Conservation (phyloP, 176 grass and related monocot species). For the Leersia perrieri region DNA sequence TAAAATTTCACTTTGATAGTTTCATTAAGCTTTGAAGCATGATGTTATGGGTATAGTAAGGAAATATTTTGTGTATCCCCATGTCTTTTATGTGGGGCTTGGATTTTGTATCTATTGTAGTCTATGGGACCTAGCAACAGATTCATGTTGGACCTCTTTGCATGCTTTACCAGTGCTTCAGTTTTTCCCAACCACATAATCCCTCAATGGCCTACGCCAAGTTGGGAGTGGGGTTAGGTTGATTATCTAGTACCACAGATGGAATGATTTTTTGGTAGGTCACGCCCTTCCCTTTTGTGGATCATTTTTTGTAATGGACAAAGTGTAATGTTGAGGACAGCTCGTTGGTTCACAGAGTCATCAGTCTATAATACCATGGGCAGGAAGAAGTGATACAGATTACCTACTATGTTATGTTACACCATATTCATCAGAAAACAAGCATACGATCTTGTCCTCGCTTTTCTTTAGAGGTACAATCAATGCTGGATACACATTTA, state of each 20-base stretch:
- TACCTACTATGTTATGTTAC: no score
- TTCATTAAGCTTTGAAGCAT: not conserved
- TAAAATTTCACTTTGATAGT: not conserved
- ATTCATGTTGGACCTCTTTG: constrained; percentile 14
- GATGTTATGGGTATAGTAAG: not conserved
- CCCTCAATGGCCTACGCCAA: constrained; percentile 25
- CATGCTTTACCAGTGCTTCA: constrained; percentile 6
- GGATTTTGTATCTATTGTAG: not conserved
- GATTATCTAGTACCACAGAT: constrained; percentile 10
- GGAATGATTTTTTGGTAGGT: constrained; percentile 19
- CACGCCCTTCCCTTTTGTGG: constrained; percentile 18
- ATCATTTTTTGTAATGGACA: constrained; percentile 19
- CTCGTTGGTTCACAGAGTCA: not conserved
- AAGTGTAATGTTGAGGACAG: constrained; percentile 12
- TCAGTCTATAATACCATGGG: not conserved
- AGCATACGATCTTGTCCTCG: not conserved
- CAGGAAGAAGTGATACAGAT: constrained; percentile 11
- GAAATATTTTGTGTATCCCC: not conserved
- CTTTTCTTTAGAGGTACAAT: not conserved
- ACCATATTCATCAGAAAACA: not conserved
- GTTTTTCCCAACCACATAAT: constrained; percentile 24
- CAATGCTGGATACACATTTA: no score
- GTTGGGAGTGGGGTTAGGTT: constrained; percentile 41
- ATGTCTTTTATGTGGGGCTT: not conserved
- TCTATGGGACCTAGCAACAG: not conserved